These are phyloP conservation scores for Nakazawaea anatomiae DNA, from an alignment of 805 yeast species.

Conservation along the genomic window DNA sequence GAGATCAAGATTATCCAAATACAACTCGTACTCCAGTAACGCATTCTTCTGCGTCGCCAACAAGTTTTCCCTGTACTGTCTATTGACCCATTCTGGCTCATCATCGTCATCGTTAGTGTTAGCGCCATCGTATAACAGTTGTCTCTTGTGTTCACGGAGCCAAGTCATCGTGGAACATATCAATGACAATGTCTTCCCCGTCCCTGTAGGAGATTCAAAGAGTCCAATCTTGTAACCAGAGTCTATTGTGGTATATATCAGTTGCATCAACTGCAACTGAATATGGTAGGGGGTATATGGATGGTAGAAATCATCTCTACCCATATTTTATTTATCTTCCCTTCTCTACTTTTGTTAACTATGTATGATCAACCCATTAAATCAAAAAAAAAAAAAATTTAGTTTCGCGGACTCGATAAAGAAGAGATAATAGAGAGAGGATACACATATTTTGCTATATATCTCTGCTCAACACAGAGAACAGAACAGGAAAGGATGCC, in stretches of 20 bases:
- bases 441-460: neutral
- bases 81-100: conserved; percentile 35
- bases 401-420: too few relatives aligned
- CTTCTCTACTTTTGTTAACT: too few relatives aligned
- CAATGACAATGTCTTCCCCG: conserved; percentile 84
- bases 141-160: conserved; percentile 43
- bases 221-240: conserved; percentile 59
- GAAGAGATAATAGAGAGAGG: too few relatives aligned
- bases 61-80: conserved; percentile 27
- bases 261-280: conserved; percentile 70
- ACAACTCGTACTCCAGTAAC: conserved; percentile 34
- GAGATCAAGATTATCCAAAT: conserved; percentile 28
- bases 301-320: conserved; percentile 43
- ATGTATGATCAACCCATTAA: neutral
- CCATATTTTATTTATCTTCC: neutral
- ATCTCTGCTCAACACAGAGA: neutral
- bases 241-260: conserved; percentile 59
- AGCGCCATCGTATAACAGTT: conserved; percentile 16
- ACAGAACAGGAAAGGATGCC: neutral
- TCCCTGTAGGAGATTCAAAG: conserved; percentile 93
- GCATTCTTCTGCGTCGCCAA: conserved; percentile 20
- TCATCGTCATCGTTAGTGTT: conserved; percentile 32
- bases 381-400: neutral
- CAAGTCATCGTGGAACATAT: conserved; percentile 84
- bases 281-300: conserved; percentile 81